phyloP scores from a whole-genome alignment of 805 yeast genomes.

The Wickerhamia fluorescens region DNA sequence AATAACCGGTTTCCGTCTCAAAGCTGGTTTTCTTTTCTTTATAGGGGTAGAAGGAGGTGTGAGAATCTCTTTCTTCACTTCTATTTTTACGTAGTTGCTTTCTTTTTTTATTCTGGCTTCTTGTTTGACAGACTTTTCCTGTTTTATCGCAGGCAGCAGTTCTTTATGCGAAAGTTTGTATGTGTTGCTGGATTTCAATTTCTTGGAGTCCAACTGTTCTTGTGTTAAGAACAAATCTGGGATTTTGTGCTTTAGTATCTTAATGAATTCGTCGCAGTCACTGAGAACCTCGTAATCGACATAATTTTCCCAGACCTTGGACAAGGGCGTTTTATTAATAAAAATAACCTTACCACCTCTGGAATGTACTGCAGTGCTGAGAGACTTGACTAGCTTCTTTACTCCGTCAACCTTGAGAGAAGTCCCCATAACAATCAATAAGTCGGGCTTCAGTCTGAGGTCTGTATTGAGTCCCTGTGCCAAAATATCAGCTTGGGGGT shows the following conservation, averaged over 20 bases:
- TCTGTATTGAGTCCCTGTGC: constrained; percentile 66
- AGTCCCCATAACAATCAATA: constrained; percentile 86
- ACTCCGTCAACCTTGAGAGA: constrained; percentile 90
- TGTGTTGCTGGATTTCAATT: constrained; percentile 12
- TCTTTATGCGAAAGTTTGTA: constrained; percentile 1
- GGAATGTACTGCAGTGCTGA: constrained; percentile 68
- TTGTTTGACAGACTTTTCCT: too few species aligned
- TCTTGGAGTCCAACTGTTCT: constrained; percentile 39
- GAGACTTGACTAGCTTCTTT: constrained; percentile 60
- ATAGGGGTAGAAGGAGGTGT: constrained; percentile 32
- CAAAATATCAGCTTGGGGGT: constrained; percentile 77
- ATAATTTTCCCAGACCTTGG: constrained; percentile 58
- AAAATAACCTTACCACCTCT: constrained; percentile 73
- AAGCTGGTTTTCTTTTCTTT: constrained; percentile 17
- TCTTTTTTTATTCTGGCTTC: not conserved
- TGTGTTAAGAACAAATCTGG: constrained; percentile 62
- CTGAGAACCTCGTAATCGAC: constrained; percentile 74
- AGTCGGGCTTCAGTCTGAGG: constrained; percentile 60
- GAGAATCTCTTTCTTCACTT: constrained; percentile 8
- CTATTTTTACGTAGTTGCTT: constrained; percentile 2
- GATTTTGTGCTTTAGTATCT: constrained; percentile 41
- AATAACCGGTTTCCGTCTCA: constrained; percentile 7
- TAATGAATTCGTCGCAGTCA: constrained; percentile 82
- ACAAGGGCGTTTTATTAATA: constrained; percentile 61
- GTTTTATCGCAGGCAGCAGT: too few species aligned